phyloP scores from a whole-genome alignment of 208 protist genomes.

The Acanthamoeba quina region DNA sequence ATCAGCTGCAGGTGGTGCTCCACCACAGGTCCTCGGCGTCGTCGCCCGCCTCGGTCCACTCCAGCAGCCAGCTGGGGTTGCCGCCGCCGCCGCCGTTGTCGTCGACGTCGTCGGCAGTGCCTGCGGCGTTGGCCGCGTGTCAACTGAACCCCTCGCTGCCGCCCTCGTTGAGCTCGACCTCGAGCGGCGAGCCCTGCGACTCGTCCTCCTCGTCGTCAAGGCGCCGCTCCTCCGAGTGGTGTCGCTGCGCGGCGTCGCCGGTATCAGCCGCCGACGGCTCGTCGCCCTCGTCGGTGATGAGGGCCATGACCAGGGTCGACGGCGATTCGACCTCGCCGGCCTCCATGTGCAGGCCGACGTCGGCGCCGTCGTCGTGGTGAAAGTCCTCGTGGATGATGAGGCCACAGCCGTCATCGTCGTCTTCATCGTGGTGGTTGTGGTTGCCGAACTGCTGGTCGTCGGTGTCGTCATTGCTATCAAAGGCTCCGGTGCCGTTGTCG shows the following conservation, averaged over 20 bases:
- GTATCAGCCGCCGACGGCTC: background rate
- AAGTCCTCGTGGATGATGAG: background rate
- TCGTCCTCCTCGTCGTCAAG: background rate
- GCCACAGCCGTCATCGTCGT: background rate
- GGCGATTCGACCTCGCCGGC: background rate
- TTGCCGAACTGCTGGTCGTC: too few relatives aligned
- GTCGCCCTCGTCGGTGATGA: background rate
- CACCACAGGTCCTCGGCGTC: background rate
- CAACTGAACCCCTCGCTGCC: background rate
- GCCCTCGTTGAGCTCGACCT: background rate
- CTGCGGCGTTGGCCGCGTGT: background rate
- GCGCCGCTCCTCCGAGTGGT: background rate
- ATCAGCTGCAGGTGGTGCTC: background rate
- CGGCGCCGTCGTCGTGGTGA: background rate
- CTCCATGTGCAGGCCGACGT: background rate
- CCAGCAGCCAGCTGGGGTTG: background rate
- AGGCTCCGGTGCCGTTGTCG: background rate
- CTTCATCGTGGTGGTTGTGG: background rate
- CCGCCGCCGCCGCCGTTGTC: background rate
- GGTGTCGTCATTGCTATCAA: too few relatives aligned
- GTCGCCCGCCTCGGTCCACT: background rate
- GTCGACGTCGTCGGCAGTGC: background rate
- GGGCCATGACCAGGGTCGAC: background rate
- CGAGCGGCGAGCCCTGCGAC: too few relatives aligned
- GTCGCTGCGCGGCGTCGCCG: too few relatives aligned